Evolutionary conservation across 2,329 filamentous ascomycete genomes (phyloP), one percentile per base, ranked within the genome.

Genomic region (Lachnellula occidentalis): DNA sequence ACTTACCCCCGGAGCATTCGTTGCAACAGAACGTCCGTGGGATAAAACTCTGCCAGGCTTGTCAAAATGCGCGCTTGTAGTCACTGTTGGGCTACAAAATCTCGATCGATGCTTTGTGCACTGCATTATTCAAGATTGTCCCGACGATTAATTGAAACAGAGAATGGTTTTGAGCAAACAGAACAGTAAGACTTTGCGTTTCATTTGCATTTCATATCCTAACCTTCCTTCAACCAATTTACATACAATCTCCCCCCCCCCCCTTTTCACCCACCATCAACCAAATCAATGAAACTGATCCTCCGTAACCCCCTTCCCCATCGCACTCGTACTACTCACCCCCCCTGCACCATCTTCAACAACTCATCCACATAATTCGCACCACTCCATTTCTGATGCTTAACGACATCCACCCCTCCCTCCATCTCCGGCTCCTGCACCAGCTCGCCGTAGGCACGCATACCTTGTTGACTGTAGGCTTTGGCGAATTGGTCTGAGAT

Each of bases 351-450:
- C 92, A 99, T 96, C 82, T 95, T 96, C 73, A 96, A 78, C 76
- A 96, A 70, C 72, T 95, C 91, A 71, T 99, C 94, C 19, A 92
- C 88, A 70, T 97, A 97, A 63, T 88, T 92, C 21, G 94, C 94
- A 48, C 94, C 94, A 66, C 84, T 90, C 94, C 94, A 99, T 75
- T 97, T 99, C 82, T 99, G 94, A 77, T 99, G 94, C 74, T 90
- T 96, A 61, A 99, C 90, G 39, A 99, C 94, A 70, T 99, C 94
- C 58, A 96, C 86, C 58, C 87, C 87, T 57, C 81, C 79, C 59
- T 88, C 90, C 79, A 96, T 96, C 80, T 99, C 94, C 14, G 94
- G 94, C 77, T 97, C 94, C 76, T 99, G 94, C 56, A 99, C 90
- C 61, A 96, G 81, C 78, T 97, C 92, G 70, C 92, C 92, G 72